Evolutionary conservation across 805 yeast species (phyloP), one percentile per base, ranked within the genome.

Genomic region (Yueomyces sinensis): DNA sequence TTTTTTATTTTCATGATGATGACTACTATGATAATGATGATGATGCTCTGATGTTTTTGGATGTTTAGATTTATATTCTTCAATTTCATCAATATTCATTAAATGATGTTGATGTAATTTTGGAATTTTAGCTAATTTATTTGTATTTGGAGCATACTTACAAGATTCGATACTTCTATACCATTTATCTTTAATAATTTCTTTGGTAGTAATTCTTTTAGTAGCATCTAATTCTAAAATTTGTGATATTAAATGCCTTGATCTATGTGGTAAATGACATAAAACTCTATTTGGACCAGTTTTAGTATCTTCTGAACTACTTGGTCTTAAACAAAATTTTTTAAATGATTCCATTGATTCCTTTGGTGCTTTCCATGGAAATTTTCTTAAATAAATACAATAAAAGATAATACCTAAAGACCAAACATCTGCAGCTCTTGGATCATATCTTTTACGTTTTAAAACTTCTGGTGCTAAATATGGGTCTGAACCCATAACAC

Each of bases 351-450:
- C 74, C 54, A 87, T 95, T 5, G 73, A 62, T 18, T 62, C 58
- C 43, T 78, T 76, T n/a, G 96, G 95, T 2, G 87, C 71, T 54
- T 84, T 84, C 98, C 98, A 89, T 1, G 98, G 97, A 59, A 89
- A 89, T 40, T 94, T 61, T 44, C 80, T 72, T 44, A 87, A 61
- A 2, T 79, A 66, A 87, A 86, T 82, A 59, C 97, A 87, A 54
- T 94, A 84, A 52, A 70, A 89, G 35, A 91, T 83, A 20, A 89
- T 82, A 0, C 94, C 97, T 35, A 83, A 63, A 1, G 95, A 82
- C 98, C 98, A 89, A 17, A 87, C 72, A 54, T 89, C 98, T 2
- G 77, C 83, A 5, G 79, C 76, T 34, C 91, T 71, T 15, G 96
- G 91, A 54, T 89, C 95, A 55, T 89, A 89, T 11, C 24, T 19